Evolutionary conservation across 1,284 basidiomycete species (phyloP), one percentile per base, ranked within the genome.

Genomic region (Sporisorium sorghi): DNA sequence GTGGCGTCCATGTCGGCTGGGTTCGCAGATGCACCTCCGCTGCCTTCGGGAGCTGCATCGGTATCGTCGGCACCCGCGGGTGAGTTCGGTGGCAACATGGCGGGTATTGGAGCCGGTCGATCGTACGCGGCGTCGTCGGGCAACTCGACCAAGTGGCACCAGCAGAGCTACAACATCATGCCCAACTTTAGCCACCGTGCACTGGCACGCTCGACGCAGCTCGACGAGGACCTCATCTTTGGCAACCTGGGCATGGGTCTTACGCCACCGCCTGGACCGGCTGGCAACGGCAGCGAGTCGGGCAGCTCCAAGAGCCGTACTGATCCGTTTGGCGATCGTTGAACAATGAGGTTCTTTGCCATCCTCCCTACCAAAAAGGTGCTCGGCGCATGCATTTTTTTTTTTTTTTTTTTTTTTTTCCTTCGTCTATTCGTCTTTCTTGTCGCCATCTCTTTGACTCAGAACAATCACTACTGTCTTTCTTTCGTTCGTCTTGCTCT

Each of bases 101-200:
- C 72, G 11, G 72, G 72, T 23, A 43, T 74, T 19, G 72, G 72
- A n/a, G 72, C 72, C 1, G 66, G 72, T 23, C 62, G 66, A 17
- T 60, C 72, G 15, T 74, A 59, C 19, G 63, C 55, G 19, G 56
- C 63, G 9, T 70, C 66, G 24, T 67, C 63, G 30, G 68, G 56
- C 46, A 67, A 75, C 68, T 75, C 73, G 58, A 75, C 73, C 44
- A 75, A 75, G 53, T 75, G 73, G 73, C 73, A 75, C 47, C 73
- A 75, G 58, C 68, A 71, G 61, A 50, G 47, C 30, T 75, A 75
- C 59, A 71, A 75, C 51, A 28, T 75, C 28, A 75, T 75, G 68
- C 73, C 73, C 58, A 75, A 71, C 54, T 75, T 71, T 30, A 64
- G 47, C 42, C 49, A 61, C 23, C 35, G 73, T 7, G 63, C 73